Conservation (phyloP, 2,329 filamentous ascomycete species). For the Aspergillus viridinutans region DNA sequence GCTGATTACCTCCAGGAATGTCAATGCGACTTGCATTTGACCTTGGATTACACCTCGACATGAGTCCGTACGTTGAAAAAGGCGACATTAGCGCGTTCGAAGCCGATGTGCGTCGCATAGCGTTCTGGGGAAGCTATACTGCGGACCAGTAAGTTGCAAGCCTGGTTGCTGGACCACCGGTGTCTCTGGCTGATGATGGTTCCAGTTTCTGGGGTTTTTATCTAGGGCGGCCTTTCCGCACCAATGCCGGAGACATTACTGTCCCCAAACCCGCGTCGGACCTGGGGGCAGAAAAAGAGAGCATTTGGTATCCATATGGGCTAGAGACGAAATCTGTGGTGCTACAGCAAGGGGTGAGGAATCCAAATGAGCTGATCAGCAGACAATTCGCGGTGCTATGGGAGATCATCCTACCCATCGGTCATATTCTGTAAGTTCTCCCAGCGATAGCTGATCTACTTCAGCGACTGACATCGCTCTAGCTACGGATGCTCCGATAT, state of each 20-base stretch:
- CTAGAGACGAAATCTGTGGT: constrained; percentile 15
- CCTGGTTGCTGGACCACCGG: no score
- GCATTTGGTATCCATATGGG: constrained; percentile 31
- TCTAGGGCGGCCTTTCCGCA: constrained; percentile 40
- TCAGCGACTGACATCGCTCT: neutral
- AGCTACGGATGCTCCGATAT: constrained; percentile 38
- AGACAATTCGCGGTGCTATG: constrained; percentile 39
- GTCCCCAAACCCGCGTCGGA: constrained; percentile 36
- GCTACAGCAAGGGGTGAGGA: constrained; percentile 20
- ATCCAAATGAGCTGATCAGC: constrained; percentile 32
- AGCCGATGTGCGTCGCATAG: constrained; percentile 36
- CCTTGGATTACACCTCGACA: constrained; percentile 42
- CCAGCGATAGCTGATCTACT: neutral
- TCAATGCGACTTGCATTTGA: constrained; percentile 45
- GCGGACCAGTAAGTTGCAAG: constrained; percentile 34
- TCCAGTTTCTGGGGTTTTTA: constrained; percentile 42
- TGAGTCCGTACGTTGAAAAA: constrained; percentile 36
- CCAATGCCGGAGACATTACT: constrained; percentile 39
- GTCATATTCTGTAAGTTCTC: constrained; percentile 37
- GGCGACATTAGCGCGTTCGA: constrained; percentile 38
- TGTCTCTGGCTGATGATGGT: neutral
- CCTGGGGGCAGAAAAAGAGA: constrained; percentile 22
- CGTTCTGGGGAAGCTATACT: constrained; percentile 44
- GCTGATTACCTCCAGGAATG: constrained; percentile 31
- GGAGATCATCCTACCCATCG: constrained; percentile 42